A percentile compares a stretch with the other conserved stretches of the same genome.
Conservation (phyloP, 2,329 filamentous ascomycete species). For the Colletotrichum salicis region DNA sequence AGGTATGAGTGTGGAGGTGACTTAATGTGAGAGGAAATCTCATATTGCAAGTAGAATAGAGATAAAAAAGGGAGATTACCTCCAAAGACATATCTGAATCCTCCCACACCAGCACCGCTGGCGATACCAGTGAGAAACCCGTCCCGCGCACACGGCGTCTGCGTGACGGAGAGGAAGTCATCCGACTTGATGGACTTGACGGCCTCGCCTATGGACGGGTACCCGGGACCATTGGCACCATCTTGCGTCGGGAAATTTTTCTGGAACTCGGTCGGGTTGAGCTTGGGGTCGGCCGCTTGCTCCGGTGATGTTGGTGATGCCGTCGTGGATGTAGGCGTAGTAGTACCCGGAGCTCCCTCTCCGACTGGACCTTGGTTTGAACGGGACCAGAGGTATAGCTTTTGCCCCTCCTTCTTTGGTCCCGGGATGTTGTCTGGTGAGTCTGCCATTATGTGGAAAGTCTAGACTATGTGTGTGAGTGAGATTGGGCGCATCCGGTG, state of each 20-base stretch:
- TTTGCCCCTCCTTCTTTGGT: slow-evolving; percentile 10
- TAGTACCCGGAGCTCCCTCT: slow-evolving; percentile 36
- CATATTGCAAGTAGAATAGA: no score
- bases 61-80: slow-evolving; percentile 60
- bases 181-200: slow-evolving; percentile 73
- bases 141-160: slow-evolving; percentile 85
- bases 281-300: slow-evolving; percentile 4
- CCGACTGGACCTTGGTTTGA: slow-evolving; percentile 22
- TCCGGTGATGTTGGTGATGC: not conserved
- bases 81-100: slow-evolving; percentile 77
- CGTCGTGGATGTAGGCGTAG: slow-evolving; percentile 11
- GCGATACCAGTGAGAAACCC: slow-evolving; percentile 86
- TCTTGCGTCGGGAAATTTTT: slow-evolving; percentile 35
- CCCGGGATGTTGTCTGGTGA: slow-evolving; percentile 4
- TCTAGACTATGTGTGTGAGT: not conserved
- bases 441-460: slow-evolving; percentile 19
- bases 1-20: not conserved
- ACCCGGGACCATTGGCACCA: slow-evolving; percentile 40
- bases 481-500: not conserved
- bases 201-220: slow-evolving; percentile 64
- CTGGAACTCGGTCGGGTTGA: slow-evolving; percentile 36
- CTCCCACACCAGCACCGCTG: slow-evolving; percentile 79
- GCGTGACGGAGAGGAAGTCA: slow-evolving; percentile 79
- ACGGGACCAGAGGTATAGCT: slow-evolving; percentile 24
- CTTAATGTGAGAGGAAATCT: not conserved